Evolutionary conservation across 805 yeast genomes (phyloP), one percentile per base, ranked within the genome.

Genomic region (Alloascoidea africana): DNA sequence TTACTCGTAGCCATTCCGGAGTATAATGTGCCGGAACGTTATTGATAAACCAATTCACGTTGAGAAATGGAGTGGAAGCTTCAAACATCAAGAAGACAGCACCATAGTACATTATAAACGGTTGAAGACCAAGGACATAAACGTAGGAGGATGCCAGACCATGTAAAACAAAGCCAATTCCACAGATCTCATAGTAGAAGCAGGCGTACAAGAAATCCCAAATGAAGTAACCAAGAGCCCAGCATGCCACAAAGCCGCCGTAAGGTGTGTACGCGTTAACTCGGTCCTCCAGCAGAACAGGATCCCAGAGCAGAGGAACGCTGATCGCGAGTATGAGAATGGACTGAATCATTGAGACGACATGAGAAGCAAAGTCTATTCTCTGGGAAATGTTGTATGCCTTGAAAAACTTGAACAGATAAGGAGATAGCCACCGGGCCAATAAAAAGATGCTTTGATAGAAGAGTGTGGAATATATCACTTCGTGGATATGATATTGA

Each of bases 1-100:
- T 47, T 13, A 70, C 51, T 37, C 73, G 69, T 5, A 72, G 39
- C 44, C 51, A 63, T 16, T 63, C 64, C 32, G 81, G 75, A 37
- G 84, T 64, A 3, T 72, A 55, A 3, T 79, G 81, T 1, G 65
- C 65, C 1, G 94, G 91, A 14, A 86, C 62, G 47, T 82, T 77
- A 19, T 80, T 68, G 23, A 85, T 75, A 56, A 79, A 87, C 96
- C 96, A 91, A 56, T 91, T 84, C 52, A 83, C 55, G 57, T 91
- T 93, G 43, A 91, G 95, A 58, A 91, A 91, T 5, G 97, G 97
- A 2, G 96, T 83, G 35, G 94, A 79, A 32, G 82, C 67, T 59
- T 91, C 98, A 56, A 81, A 91, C 36, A 82, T 54, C 48, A 91
- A 64, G 54, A 87, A 91, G 15, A 77, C 73, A 1, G 94, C 89